Conservation (phyloP, 2,329 filamentous ascomycete genomes). For the Fusarium ramigenum region DNA sequence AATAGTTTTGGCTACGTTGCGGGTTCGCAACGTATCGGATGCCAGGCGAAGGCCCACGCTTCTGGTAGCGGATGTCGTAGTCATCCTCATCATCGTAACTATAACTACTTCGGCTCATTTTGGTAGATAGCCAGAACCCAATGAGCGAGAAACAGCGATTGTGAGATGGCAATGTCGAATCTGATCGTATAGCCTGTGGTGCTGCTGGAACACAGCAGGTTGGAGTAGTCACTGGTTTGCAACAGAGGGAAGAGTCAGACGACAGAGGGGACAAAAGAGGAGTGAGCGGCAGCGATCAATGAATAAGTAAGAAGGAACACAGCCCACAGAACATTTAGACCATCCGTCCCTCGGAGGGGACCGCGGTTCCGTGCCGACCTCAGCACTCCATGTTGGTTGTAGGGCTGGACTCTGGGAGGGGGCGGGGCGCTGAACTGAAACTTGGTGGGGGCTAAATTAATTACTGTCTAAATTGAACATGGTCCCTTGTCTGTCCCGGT, state of each 20-base stretch:
- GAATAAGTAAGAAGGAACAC: background rate
- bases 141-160: background rate
- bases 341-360: conserved; percentile 3
- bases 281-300: background rate
- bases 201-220: background rate
- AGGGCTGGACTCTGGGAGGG: conserved; percentile 36
- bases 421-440: conserved; percentile 30
- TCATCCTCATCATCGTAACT: conserved; percentile 65
- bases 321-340: conserved; percentile 1
- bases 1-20: conserved; percentile 48
- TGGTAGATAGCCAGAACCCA: background rate
- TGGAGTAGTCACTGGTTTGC: background rate
- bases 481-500: conserved; percentile 3
- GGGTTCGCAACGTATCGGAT: conserved; percentile 58
- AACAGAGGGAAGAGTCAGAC: background rate
- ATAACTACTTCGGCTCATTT: conserved; percentile 50
- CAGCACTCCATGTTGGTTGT: conserved; percentile 10
- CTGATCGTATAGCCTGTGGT: background rate
- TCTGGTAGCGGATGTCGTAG: conserved; percentile 60
- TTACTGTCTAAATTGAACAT: background rate
- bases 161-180: background rate
- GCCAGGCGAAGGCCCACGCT: conserved; percentile 53
- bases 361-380: background rate
- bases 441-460: conserved; percentile 26
- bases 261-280: conserved; percentile 1